These are phyloP conservation scores for Naganishia liquefaciens DNA, from an alignment of 1,284 basidiomycete genomes.

Conservation along the genomic window DNA sequence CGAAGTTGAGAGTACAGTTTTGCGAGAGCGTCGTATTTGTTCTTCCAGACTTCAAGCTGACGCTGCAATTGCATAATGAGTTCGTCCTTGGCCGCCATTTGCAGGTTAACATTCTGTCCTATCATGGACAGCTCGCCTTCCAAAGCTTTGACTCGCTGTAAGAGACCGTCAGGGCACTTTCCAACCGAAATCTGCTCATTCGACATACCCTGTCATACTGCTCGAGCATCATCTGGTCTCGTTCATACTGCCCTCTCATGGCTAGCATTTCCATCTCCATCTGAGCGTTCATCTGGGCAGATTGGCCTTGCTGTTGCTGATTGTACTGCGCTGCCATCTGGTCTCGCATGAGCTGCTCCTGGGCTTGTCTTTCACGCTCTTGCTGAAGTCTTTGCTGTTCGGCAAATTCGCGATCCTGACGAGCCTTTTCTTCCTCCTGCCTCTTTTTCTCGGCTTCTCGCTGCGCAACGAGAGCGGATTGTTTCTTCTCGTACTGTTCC, in stretches of 20 bases:
- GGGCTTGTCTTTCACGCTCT: conserved; percentile 83
- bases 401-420: conserved; percentile 87
- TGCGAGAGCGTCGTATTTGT: conserved; percentile 98
- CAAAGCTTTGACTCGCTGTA: conserved; percentile 88
- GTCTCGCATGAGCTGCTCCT: conserved; percentile 84
- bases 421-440: conserved; percentile 73
- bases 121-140: conserved; percentile 86
- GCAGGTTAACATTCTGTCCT: conserved; percentile 77
- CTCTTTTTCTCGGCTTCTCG: conserved; percentile 80
- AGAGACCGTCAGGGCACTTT: not conserved
- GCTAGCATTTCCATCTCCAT: conserved; percentile 87
- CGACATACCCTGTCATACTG: conserved; percentile 86
- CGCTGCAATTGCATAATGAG: conserved; percentile 94
- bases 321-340: conserved; percentile 64
- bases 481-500: conserved; percentile 96
- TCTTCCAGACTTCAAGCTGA: conserved; percentile 94
- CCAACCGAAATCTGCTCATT: not conserved
- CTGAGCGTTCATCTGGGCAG: conserved; percentile 67
- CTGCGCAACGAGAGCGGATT: conserved; percentile 73
- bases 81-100: conserved; percentile 91
- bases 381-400: conserved; percentile 61
- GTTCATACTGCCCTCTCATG: conserved; percentile 96
- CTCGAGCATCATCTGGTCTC: conserved; percentile 96
- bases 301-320: conserved; percentile 61
- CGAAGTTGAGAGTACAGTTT: conserved; percentile 98